Conservation (phyloP, 495 filamentous ascomycete species). For the Talaromyces nanjingensis region DNA sequence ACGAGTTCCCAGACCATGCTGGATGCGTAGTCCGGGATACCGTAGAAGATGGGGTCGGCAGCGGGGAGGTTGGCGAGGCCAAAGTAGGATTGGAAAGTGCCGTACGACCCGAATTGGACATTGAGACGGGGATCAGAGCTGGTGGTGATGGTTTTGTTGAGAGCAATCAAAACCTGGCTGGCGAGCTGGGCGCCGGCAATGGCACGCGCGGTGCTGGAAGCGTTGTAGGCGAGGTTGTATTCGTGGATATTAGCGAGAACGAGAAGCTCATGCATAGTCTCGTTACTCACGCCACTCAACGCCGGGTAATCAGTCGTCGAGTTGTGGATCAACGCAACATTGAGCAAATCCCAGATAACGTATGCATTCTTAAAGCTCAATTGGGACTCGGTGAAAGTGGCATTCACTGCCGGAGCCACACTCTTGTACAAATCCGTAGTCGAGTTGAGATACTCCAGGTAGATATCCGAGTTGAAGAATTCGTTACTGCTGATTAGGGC, state of each 20-base stretch:
- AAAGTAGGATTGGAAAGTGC: slow-evolving; percentile 44
- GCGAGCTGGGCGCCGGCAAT: slow-evolving; percentile 43
- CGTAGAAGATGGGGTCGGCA: slow-evolving; percentile 31
- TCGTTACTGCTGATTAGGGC: slow-evolving; percentile 61
- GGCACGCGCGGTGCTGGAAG: slow-evolving; percentile 38
- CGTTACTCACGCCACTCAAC: slow-evolving; percentile 24
- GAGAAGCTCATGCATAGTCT: slow-evolving; percentile 30
- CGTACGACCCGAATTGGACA: slow-evolving; percentile 45
- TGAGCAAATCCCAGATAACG: slow-evolving; percentile 51
- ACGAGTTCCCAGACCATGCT: slow-evolving; percentile 50
- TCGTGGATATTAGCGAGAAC: slow-evolving; percentile 44
- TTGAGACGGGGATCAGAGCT: slow-evolving; percentile 32
- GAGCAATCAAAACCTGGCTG: slow-evolving; percentile 32
- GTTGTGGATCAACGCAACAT: slow-evolving; percentile 50
- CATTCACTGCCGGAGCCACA: slow-evolving; percentile 54
- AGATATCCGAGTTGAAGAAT: slow-evolving; percentile 59
- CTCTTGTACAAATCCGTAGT: slow-evolving; percentile 60
- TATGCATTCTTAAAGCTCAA: slow-evolving; percentile 69
- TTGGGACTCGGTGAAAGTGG: slow-evolving; percentile 42
- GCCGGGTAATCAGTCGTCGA: slow-evolving; percentile 26
- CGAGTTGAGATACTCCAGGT: slow-evolving; percentile 40
- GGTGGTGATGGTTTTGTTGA: slow-evolving; percentile 37
- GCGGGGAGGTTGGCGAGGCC: slow-evolving; percentile 37
- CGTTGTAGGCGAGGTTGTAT: slow-evolving; percentile 46
- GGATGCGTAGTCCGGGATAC: slow-evolving; percentile 46